Conservation (phyloP, 805 yeast species). For the Metschnikowia noctiluminum region DNA sequence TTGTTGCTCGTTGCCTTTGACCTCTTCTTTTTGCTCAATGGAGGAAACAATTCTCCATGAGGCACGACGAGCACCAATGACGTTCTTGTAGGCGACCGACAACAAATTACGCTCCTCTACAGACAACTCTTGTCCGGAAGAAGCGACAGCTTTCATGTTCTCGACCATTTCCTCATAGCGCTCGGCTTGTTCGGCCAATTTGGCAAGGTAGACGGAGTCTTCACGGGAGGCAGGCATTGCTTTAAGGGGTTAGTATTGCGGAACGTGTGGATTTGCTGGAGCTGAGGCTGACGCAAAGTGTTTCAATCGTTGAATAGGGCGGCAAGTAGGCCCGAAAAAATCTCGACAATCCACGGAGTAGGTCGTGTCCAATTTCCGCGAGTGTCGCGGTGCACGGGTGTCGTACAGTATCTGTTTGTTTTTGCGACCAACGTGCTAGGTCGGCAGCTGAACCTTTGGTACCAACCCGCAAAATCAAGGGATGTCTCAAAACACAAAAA, state of each 20-base stretch:
- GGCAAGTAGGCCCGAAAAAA: constrained; percentile 12
- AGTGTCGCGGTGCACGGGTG: constrained; percentile 20
- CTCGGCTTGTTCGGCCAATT: constrained; percentile 98
- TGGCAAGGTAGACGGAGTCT: constrained; percentile 96
- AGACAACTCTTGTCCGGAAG: constrained; percentile 90
- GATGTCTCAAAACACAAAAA: too few species aligned
- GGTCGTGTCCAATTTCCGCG: constrained; percentile 22
- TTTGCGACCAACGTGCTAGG: constrained; percentile 8
- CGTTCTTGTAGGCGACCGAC: constrained; percentile 97
- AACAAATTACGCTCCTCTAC: constrained; percentile 97
- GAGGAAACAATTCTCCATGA: constrained; percentile 99
- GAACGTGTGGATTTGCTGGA: not conserved
- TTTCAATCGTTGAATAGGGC: too few species aligned
- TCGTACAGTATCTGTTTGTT: constrained; percentile 6
- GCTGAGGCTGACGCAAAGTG: too few species aligned
- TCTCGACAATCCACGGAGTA: constrained; percentile 17
- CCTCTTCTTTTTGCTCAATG: constrained; percentile 96
- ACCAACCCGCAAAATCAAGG: too few species aligned
- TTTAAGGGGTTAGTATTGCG: constrained; percentile 16
- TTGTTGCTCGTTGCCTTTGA: constrained; percentile 90
- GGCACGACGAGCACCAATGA: constrained; percentile 98
- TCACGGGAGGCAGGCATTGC: constrained; percentile 83
- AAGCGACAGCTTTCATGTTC: constrained; percentile 96
- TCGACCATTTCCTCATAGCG: constrained; percentile 99
- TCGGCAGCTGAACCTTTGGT: constrained; percentile 4